phyloP scores from a whole-genome alignment of 129 eudicot species.

The Artemisia annua region DNA sequence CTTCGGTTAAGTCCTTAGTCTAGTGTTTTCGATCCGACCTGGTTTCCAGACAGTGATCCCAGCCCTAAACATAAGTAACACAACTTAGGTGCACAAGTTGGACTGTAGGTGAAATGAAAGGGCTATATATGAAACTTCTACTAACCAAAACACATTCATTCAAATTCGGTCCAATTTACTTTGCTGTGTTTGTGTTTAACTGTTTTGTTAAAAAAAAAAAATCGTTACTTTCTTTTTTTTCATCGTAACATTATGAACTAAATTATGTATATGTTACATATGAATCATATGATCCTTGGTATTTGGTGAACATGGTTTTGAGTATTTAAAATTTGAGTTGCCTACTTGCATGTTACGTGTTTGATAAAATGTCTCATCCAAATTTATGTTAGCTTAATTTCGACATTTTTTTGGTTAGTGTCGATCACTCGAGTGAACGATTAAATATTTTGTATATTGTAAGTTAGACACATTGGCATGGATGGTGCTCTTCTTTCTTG shows the following conservation, averaged over 20 bases:
- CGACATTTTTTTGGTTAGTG: not conserved
- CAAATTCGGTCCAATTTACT: conserved; percentile 4
- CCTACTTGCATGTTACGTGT: conserved; percentile 23
- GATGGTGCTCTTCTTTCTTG: conserved; percentile 24
- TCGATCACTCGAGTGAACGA: conserved; percentile 1
- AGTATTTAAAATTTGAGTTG: not conserved
- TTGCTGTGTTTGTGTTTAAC: not conserved
- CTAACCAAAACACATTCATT: not conserved
- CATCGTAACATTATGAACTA: not conserved
- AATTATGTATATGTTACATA: not conserved
- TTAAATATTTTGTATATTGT: conserved; percentile 8
- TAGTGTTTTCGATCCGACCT: no score
- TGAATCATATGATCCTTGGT: not conserved
- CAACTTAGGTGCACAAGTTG: not conserved
- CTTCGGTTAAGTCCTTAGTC: no score
- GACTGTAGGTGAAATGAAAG: not conserved
- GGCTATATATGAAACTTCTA: conserved; percentile 2
- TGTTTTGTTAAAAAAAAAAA: not conserved
- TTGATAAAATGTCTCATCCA: conserved; percentile 33
- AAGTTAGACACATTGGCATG: conserved; percentile 25
- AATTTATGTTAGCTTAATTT: not conserved
- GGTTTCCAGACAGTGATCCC: no score
- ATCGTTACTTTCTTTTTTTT: not conserved
- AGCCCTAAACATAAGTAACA: not conserved
- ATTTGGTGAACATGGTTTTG: not conserved